Evolutionary conservation across 108 stramenopile genomes (phyloP), one percentile per base, ranked within the genome.

Genomic region (Ochromonas danica): DNA sequence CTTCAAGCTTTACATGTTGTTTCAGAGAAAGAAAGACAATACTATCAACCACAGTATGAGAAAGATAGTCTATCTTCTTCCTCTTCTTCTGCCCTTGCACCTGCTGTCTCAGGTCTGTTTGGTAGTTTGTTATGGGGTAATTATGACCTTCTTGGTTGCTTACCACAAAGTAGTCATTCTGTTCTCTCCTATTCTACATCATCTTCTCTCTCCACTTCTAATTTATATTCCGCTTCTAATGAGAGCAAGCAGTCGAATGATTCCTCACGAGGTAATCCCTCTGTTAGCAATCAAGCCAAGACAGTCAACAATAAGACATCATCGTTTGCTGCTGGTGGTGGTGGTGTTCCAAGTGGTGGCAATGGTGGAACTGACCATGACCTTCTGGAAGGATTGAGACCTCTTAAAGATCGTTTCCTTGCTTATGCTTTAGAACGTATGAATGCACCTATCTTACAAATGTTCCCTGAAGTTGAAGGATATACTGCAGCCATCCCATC

Each of bases 401-500:
- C 72, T 10, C 10, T 75, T 3, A 27, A 33, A 33, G 72, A 75
- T 60, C 72, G 72, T n/a, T 75, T 30, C 31, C 31, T 75, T 6
- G 6, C 25, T 27, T 6, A 38, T 36, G 72, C 25, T 3, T 75
- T 75, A 33, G 31, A 75, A 6, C 43, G 72, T 30, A 75, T 75
- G 72, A 27, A 39, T 27, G 31, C 3, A 33, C 72, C 72, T 10
- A 75, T 75, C 45, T 14, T 38, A 10, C 72, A 75, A 41, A 75
- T 75, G 72, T 75, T 75, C 38, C 72, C 72, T 33, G 72, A 75
- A 27, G 6, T 75, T 3, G 72, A 75, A 27, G 72, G 72, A 27
- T 75, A 75, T 75, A 36, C 41, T 14, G 72, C 72, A 35, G 72
- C 72, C 10, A 60, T 75, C 43, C 72, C 72, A 27, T 75, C 72